Conservation (phyloP, 371 early-diverging fungal genomes). For the Rhizopus arrhizus region DNA sequence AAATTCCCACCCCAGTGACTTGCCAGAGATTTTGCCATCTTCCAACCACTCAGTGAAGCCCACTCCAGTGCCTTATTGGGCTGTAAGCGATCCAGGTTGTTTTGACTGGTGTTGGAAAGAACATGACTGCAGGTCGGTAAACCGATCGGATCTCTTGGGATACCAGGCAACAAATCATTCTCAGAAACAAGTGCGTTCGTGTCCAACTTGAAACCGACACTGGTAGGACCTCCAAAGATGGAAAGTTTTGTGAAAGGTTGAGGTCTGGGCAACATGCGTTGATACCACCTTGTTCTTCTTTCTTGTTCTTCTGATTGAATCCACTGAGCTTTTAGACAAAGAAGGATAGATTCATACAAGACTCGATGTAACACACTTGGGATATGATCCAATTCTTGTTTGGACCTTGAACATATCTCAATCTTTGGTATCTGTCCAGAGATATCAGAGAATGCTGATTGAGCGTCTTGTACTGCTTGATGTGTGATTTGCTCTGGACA, state of each 20-base stretch:
- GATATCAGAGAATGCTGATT: slow-evolving; percentile 52
- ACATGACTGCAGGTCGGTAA: slow-evolving; percentile 49
- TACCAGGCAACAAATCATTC: slow-evolving; percentile 31
- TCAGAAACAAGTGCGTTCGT: slow-evolving; percentile 27
- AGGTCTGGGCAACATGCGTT: slow-evolving; percentile 11
- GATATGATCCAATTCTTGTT: slow-evolving; percentile 58
- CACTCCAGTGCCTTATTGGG: slow-evolving; percentile 31
- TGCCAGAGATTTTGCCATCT: slow-evolving; percentile 48
- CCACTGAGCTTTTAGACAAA: slow-evolving; percentile 56
- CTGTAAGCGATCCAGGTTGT: slow-evolving; percentile 34
- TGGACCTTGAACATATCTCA: slow-evolving; percentile 18
- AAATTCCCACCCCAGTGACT: slow-evolving; percentile 79
- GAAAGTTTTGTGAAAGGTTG: slow-evolving; percentile 39
- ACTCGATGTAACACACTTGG: slow-evolving; percentile 69
- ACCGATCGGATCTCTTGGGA: slow-evolving; percentile 46
- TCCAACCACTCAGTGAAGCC: slow-evolving; percentile 35
- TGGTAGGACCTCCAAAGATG: slow-evolving; percentile 47
- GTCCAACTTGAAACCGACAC: slow-evolving; percentile 40
- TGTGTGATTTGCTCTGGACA: slow-evolving; percentile 64
- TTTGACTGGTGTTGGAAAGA: slow-evolving; percentile 51
- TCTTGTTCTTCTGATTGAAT: slow-evolving; percentile 59
- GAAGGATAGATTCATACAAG: slow-evolving; percentile 65
- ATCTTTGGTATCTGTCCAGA: slow-evolving; percentile 29
- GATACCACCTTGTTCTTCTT: slow-evolving; percentile 37
- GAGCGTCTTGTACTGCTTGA: slow-evolving; percentile 67